phyloP scores from a whole-genome alignment of 78 protist species.

The Creolimax fragrantissima region DNA sequence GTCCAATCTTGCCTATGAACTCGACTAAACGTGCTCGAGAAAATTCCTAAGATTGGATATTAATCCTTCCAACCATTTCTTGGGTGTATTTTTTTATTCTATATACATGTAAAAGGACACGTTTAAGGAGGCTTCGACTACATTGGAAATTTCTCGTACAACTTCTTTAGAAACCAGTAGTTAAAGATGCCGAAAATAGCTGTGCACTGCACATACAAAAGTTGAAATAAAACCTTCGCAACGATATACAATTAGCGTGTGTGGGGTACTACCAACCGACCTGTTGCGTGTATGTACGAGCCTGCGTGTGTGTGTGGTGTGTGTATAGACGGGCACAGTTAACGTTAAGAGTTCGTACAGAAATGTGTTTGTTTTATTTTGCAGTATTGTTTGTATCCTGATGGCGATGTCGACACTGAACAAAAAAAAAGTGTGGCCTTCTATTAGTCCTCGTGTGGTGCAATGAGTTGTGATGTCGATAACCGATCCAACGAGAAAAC shows the following conservation, averaged over 20 bases:
- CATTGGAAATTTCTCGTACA: neutral
- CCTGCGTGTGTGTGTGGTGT: neutral
- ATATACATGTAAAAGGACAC: neutral
- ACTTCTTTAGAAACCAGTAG: neutral
- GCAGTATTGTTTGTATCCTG: neutral
- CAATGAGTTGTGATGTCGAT: neutral
- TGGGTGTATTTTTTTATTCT: neutral
- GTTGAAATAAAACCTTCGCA: neutral
- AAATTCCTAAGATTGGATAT: neutral
- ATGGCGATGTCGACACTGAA: neutral
- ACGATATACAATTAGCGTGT: neutral
- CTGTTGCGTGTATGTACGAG: neutral
- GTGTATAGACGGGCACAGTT: neutral
- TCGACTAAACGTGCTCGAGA: neutral
- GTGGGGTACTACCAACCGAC: neutral
- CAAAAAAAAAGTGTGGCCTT: neutral
- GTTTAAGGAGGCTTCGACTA: neutral
- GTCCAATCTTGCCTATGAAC: constrained; percentile 73
- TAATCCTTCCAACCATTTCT: neutral
- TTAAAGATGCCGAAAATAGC: neutral
- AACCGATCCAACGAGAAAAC: neutral
- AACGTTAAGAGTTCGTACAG: neutral
- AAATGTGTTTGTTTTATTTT: neutral
- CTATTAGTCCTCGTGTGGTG: neutral
- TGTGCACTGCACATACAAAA: neutral